Evolutionary conservation across 2,329 filamentous ascomycete genomes (phyloP).

Genomic region (Fusarium ambrosium): DNA sequence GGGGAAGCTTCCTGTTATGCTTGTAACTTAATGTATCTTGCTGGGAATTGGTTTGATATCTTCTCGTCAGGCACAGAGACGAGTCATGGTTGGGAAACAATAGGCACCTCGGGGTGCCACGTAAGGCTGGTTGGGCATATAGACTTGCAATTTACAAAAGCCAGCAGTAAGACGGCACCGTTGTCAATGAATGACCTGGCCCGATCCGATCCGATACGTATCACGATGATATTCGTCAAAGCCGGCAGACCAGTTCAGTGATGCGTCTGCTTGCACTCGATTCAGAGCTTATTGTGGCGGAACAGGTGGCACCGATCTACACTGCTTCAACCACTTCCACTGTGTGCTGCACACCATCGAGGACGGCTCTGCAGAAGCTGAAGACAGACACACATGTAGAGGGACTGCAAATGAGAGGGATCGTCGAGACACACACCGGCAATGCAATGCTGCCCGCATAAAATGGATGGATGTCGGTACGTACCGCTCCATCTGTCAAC

Average conservation of each 20-base stretch:
- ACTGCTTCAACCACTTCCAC: neutral
- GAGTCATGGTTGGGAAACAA: conserved; percentile 4
- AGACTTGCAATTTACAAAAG: conserved; percentile 10
- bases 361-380: conserved; percentile 6
- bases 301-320: neutral
- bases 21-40: conserved; percentile 2
- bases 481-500: neutral
- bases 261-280: neutral
- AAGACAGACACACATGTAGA: conserved; percentile 3
- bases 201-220: neutral
- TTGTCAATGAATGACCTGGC: neutral
- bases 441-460: conserved; percentile 3
- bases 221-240: neutral
- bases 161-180: neutral
- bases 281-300: neutral
- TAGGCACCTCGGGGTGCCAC: conserved; percentile 6
- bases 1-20: neutral
- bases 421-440: conserved; percentile 1
- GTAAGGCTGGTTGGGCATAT: neutral
- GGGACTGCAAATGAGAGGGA: neutral
- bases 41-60: neutral
- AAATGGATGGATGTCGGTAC: neutral
- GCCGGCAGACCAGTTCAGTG: neutral
- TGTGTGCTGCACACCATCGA: neutral
- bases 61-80: neutral